Evolutionary conservation across 306 rosid genomes (phyloP), one percentile per base, ranked within the genome.

Genomic region (Bauhinia variegata): DNA sequence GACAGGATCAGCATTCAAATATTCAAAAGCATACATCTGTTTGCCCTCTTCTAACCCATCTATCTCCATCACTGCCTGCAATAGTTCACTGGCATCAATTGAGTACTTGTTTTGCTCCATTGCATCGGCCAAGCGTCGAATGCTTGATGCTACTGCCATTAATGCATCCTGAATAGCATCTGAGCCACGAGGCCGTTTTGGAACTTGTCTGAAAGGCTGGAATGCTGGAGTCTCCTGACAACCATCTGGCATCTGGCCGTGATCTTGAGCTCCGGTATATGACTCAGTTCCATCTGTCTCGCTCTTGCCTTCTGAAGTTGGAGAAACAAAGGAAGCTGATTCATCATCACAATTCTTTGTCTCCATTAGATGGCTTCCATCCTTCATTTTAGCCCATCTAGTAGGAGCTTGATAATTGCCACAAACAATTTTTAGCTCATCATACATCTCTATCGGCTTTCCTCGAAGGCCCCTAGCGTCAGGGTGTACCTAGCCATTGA

Each of bases 1-100:
- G 54, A 87, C 74, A 2, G 91, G 95, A 73, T 89, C 85, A 0
- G 86, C 91, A 33, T 89, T 89, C 64, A 89, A 78, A 78, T 85
- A 89, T 70, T 89, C 91, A 13, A 85, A 87, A 36, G 95, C 95
- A 15, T 87, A 87, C 96, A 89, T 89, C 71, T 87, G 87, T 58
- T 57, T 83, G 16, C 82, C 87, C 80, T 89, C 96, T 63, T 89
- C 96, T 80, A 89, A 63, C 43, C 84, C 91, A 58, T 89, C 89
- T n/a, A 89, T 74, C 76, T 89, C 89, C 95, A 85, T 89, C 78
- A 89, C 95, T 0, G 96, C 95, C 67, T 75, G 83, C 31, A 89
- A 78, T 34, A 89, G 79, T 57, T 81, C 91, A 18, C 71, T 63
- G 23, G 91, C 63, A 60, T 85, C 86, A 60, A 89, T 33, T 3